These are phyloP conservation scores for Ceratocystis variospora DNA, from an alignment of 2,329 filamentous ascomycete genomes.

Conservation along the genomic window DNA sequence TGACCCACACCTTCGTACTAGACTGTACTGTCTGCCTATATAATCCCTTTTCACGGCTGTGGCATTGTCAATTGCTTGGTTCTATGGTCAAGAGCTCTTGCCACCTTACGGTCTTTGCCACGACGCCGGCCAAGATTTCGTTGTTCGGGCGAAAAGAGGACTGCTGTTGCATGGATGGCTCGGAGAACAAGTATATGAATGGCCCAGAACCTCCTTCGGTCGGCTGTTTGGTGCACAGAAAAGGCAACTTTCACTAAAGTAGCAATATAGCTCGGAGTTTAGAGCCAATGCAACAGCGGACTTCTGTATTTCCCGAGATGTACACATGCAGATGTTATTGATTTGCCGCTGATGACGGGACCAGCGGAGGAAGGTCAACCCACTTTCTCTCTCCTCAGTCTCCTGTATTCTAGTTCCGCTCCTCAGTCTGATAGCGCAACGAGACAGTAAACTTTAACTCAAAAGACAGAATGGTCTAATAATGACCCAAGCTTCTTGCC, in stretches of 20 bases:
- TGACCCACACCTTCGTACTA: not conserved
- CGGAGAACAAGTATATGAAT: no score
- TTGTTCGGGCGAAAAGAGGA: not conserved
- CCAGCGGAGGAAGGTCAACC: not conserved
- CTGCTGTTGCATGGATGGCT: no score
- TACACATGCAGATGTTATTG: not conserved
- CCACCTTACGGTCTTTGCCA: not conserved
- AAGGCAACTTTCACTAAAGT: not conserved
- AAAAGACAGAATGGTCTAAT: not conserved
- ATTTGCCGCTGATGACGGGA: not conserved
- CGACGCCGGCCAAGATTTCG: no score
- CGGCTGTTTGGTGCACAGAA: not conserved
- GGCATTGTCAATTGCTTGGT: not conserved
- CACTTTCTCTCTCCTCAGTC: not conserved
- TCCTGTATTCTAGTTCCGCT: not conserved
- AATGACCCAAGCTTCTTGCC: not conserved
- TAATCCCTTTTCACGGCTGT: not conserved
- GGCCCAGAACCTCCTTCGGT: not conserved
- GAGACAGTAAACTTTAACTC: constrained; percentile 5
- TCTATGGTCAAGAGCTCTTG: not conserved
- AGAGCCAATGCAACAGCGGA: not conserved
- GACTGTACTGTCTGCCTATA: not conserved
- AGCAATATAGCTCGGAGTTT: not conserved
- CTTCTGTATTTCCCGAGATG: not conserved
- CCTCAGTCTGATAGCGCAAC: not conserved